phyloP scores from a whole-genome alignment of 192 early-diverging fungal genomes.

The Haplosporangium gracile region DNA sequence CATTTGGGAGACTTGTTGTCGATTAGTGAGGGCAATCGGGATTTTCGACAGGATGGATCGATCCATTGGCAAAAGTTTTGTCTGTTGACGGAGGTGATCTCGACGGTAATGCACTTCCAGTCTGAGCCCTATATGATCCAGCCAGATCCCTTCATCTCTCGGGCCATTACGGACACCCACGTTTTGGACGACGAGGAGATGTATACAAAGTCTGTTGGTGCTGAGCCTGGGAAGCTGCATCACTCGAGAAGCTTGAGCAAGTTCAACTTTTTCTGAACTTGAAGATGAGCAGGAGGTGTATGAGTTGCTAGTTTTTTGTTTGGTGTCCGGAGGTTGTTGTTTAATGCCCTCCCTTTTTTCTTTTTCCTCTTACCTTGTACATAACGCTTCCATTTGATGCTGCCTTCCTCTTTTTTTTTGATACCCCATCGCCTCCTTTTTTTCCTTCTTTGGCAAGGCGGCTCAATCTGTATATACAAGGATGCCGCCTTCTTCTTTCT shows the following conservation, averaged over 20 bases:
- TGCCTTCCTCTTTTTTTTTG: background rate
- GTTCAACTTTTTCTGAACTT: conserved; percentile 34
- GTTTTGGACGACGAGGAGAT: conserved; percentile 57
- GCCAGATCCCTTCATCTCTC: conserved; percentile 51
- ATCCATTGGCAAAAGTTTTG: conserved; percentile 83
- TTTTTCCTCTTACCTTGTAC: background rate
- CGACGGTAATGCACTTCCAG: conserved; percentile 72
- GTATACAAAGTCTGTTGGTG: conserved; percentile 53
- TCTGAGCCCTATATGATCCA: conserved; percentile 48
- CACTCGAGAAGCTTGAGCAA: conserved; percentile 50
- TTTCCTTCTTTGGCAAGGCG: background rate
- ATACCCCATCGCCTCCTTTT: background rate
- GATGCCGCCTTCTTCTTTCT: background rate
- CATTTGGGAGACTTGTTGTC: conserved; percentile 79
- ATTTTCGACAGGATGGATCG: conserved; percentile 70
- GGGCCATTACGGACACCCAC: conserved; percentile 46
- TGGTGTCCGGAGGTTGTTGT: background rate
- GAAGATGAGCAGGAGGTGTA: background rate
- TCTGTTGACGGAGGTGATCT: conserved; percentile 74
- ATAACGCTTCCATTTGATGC: background rate
- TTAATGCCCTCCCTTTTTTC: background rate
- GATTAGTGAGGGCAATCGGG: conserved; percentile 78
- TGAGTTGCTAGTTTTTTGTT: background rate
- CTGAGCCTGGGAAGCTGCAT: conserved; percentile 54
- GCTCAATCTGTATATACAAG: conserved; percentile 2